Evolutionary conservation across 163 green algal species (phyloP), one percentile per base, ranked within the genome.

Genomic region (Chlorella variabilis): DNA sequence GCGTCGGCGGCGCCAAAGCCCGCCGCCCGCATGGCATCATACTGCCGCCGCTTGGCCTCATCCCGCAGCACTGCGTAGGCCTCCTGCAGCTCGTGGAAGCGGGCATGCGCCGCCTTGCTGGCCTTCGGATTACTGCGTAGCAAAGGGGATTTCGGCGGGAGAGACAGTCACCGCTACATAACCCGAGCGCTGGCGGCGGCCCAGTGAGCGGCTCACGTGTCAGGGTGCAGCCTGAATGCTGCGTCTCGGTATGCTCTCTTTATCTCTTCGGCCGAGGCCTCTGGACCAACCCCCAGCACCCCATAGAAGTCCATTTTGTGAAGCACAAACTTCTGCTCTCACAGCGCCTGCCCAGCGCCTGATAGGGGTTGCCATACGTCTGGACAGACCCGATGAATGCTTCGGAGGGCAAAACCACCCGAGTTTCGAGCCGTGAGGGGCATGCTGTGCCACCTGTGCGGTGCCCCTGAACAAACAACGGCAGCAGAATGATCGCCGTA

Each of bases 21-120:
- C 1, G 59, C 42, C 13, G 45, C 27, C 38, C 62, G 58, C 59
- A 83, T 58, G 59, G 17, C 21, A 56, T 94, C 84, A 48, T 95
- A 93, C 36, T 85, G 51, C 0, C 71, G 63, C 0, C 90, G 71
- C 42, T 74, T 83, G 15, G 23, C 41, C 0, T 79, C 54, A 62
- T 93, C 85, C 1, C 90, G 56, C 61, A 94, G 87, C 54, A 90
- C 71, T 21, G 63, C 39, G 69, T 92, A 94, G 1, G 89, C 89
- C 62, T 93, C 83, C 36, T 87, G 77, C 0, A 89, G 31, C 7
- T 80, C 18, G 41, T 84, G 76, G 68, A 93, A 92, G 34, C 67
- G 56, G 3, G 49, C 31, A n/a, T 45, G 62, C 7, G 4, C 58
- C 1, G 68, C 70, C n/a, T 41, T 39, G 23, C 42, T 67, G 3